A percentile compares a stretch with the other conserved stretches of the same genome.
Evolutionary conservation across 2,329 filamentous ascomycete species (phyloP).

Genomic region (Fusarium fujikuroi): DNA sequence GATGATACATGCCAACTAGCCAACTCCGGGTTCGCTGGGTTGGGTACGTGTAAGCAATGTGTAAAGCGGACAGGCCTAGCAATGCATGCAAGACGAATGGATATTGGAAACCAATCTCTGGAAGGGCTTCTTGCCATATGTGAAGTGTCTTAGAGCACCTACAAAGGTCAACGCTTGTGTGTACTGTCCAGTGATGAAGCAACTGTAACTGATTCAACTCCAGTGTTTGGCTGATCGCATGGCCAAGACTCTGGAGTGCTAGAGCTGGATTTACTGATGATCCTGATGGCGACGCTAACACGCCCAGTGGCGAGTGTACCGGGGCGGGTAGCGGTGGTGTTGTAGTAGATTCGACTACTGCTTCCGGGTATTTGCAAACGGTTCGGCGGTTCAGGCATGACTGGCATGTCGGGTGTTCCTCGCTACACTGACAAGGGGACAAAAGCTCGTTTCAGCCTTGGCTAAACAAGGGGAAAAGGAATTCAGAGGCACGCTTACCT

Average conservation of each 20-base stretch:
- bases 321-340: rapidly evolving
- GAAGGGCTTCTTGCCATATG: not conserved
- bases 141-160: not conserved
- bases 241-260: not conserved
- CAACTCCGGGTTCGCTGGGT: rapidly evolving
- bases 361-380: not conserved
- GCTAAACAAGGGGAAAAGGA: rapidly evolving
- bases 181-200: not conserved
- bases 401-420: not conserved
- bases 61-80: rapidly evolving
- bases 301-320: rapidly evolving
- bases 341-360: rapidly evolving
- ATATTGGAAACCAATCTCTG: not conserved
- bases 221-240: rapidly evolving
- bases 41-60: not conserved
- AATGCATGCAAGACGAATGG: not conserved
- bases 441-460: not conserved
- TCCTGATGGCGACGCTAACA: rapidly evolving
- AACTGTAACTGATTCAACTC: not conserved
- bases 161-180: not conserved
- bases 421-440: not conserved
- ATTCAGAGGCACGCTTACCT: not conserved
- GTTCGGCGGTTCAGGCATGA: not conserved
- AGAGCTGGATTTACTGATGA: rapidly evolving
- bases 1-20: not conserved